These are phyloP conservation scores for Coemansia reversa DNA, from an alignment of 192 early-diverging fungal genomes.

Conservation along the genomic window DNA sequence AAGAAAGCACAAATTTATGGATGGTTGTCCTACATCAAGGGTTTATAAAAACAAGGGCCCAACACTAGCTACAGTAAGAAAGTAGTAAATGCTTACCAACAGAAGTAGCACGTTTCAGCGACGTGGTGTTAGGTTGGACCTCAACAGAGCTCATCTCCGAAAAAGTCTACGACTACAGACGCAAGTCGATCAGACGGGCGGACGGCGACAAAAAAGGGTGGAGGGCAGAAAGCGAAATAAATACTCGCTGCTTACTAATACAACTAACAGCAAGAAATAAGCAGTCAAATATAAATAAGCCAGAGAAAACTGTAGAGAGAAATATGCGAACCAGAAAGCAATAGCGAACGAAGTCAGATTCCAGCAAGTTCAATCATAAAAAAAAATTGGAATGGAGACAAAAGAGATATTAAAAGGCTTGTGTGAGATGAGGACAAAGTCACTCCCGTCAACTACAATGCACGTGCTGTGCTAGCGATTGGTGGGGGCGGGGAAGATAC, in stretches of 20 bases:
- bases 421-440: no score
- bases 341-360: background rate
- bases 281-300: background rate
- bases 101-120: conserved; percentile 3
- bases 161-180: background rate
- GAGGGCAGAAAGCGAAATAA: background rate
- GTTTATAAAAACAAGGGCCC: no score
- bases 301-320: conserved; percentile 4
- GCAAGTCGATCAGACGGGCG: background rate
- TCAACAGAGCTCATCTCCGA: conserved; percentile 1
- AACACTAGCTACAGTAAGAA: background rate
- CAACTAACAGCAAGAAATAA: no score
- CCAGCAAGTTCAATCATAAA: background rate
- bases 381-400: background rate
- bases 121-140: background rate
- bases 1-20: background rate
- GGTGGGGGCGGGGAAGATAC: conserved; percentile 12
- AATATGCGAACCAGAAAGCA: background rate
- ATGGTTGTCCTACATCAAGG: background rate
- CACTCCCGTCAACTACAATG: background rate
- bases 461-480: conserved; percentile 16
- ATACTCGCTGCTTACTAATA: background rate
- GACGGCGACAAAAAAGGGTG: conserved; percentile 1
- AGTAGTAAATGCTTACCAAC: background rate
- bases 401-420: background rate